Base-by-base conservation (phyloP, 1,139 yeast genomes). In the Kluyveromyces sp. region DNA sequence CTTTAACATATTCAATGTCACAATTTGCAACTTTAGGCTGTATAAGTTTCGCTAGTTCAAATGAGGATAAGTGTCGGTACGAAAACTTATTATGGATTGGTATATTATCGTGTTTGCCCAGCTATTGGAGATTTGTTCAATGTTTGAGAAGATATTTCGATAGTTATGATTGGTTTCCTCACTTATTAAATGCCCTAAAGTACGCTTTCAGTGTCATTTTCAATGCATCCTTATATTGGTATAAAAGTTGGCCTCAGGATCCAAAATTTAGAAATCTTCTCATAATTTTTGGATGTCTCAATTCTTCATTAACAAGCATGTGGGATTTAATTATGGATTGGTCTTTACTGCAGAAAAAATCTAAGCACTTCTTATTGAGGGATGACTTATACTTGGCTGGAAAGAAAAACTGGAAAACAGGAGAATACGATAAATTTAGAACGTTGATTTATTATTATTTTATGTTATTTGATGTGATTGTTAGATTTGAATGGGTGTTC, bases 241-340 rank as follows among this genome's bases (percentile, higher is more conserved):
- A 88, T 62, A 77, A 98, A 55, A 41, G 58, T 25, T 52, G 60
- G 2, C 74, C 80, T 37, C 65, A 66, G 10, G 56, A 68, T 0
- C 50, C 60, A 1, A 57, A 62, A 10, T 70, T 77, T 53, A 71
- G 83, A 49, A 76, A 77, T 0, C 71, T 77, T 1, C 85, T 88
- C 58, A 85, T 92, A 30, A 65, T 79, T 1, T 77, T 89, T 69
- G 97, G 96, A 0, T 63, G 76, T 1, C 53, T 86, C 39, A 90
- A 92, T 62, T 81, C 97, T 0, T 48, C 83, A 0, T 78, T 77
- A 59, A 74, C 89, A 30, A 66, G 86, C 0, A 56, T 81, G 8
- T 92, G 98, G 98, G 98, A 92, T 66, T 68, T 94, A 7, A 71
- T 88, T 34, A 88, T 92, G 96, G 98, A 92, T 70, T 94, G 96